Evolutionary conservation across 1,284 basidiomycete species (phyloP).

Genomic region (Melampsora allii-populina): DNA sequence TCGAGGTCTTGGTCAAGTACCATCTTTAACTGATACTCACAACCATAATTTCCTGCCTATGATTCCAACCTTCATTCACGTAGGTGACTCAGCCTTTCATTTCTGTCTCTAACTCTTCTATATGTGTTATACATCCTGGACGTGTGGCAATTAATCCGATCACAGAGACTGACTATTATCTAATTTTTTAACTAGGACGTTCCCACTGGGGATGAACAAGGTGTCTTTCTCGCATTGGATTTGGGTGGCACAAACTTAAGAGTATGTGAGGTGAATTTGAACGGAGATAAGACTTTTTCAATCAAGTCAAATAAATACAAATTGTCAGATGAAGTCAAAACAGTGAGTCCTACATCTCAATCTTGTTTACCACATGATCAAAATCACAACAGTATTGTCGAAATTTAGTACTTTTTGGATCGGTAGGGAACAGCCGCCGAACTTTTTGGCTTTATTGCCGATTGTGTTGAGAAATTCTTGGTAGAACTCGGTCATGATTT

Average conservation of each 20-base stretch:
- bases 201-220: conserved; percentile 83
- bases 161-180: background rate
- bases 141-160: background rate
- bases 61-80: conserved; percentile 47
- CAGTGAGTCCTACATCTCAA: conserved; percentile 64
- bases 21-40: conserved; percentile 34
- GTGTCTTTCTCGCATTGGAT: conserved; percentile 89
- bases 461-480: conserved; percentile 89
- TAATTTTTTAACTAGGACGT: conserved; percentile 58
- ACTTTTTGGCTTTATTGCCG: conserved; percentile 74
- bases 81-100: conserved; percentile 1
- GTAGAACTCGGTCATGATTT: conserved; percentile 61
- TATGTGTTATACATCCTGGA: background rate
- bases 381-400: conserved; percentile 59
- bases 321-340: conserved; percentile 82
- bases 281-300: conserved; percentile 80
- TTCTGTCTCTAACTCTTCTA: background rate
- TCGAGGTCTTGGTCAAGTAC: conserved; percentile 36
- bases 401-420: conserved; percentile 7
- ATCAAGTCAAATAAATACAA: conserved; percentile 91
- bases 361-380: background rate
- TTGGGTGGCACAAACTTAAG: conserved; percentile 95
- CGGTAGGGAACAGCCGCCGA: conserved; percentile 32
- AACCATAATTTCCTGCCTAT: conserved; percentile 47
- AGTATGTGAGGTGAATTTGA: conserved; percentile 86